These are phyloP conservation scores for Spirogloea muscicola DNA, from an alignment of 139 green algal species.

Conservation along the genomic window DNA sequence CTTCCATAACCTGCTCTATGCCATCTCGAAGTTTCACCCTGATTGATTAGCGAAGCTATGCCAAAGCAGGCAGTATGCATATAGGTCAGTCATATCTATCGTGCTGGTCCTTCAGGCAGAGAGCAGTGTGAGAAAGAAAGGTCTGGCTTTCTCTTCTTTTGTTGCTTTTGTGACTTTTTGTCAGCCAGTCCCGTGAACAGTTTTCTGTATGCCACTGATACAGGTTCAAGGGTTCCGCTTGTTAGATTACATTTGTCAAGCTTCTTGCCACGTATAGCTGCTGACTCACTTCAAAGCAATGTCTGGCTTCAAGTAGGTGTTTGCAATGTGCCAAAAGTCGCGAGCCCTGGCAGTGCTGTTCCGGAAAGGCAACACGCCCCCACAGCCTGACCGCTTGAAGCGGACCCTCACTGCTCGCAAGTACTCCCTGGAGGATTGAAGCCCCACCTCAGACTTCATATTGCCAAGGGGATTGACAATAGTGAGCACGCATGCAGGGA, in stretches of 20 bases:
- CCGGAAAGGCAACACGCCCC: conserved; percentile 8
- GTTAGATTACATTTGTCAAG: neutral
- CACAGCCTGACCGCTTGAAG: conserved; percentile 20
- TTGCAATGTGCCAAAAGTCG: conserved; percentile 28
- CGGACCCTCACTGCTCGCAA: conserved; percentile 29
- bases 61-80: too few relatives aligned
- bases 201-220: neutral
- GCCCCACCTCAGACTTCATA: too few relatives aligned
- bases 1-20: neutral
- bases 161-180: neutral
- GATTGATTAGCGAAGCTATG: too few relatives aligned
- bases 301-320: too few relatives aligned
- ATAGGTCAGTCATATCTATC: neutral
- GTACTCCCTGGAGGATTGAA: conserved; percentile 30
- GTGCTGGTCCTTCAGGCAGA: neutral
- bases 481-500: too few relatives aligned
- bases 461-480: too few relatives aligned
- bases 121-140: neutral
- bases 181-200: neutral
- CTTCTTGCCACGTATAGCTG: conserved; percentile 20
- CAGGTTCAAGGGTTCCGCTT: neutral
- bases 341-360: conserved; percentile 35
- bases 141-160: neutral
- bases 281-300: too few relatives aligned
- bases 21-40: neutral